Percentiles rank a stretch among this genome's conserved stretches.
Conservation (phyloP, 768 basidiomycete genomes). For the Mycena metata region DNA sequence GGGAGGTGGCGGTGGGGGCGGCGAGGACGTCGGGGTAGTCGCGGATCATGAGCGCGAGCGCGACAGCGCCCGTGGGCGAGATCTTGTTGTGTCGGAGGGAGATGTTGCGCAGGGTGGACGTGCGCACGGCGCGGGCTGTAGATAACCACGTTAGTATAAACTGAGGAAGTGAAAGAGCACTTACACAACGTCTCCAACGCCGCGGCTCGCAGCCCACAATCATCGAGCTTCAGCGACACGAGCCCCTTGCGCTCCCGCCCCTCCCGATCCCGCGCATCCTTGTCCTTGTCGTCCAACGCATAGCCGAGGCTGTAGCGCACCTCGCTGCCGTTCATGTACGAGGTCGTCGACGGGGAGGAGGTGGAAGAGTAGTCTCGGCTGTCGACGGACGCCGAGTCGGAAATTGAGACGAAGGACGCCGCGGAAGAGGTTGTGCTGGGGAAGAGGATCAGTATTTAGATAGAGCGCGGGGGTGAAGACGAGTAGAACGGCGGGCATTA, state of each 20-base stretch:
- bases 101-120: conserved; percentile 87
- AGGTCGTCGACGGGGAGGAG: neutral
- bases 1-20: conserved; percentile 45
- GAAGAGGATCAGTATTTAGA: neutral
- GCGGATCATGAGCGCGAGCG: conserved; percentile 94
- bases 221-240: conserved; percentile 88
- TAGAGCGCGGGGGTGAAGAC: too few species aligned
- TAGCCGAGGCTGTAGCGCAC: conserved; percentile 35
- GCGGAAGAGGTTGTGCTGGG: conserved; percentile 41
- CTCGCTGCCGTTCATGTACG: conserved; percentile 24
- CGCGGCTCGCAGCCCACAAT: conserved; percentile 80
- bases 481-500: too few species aligned
- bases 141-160: neutral
- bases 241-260: conserved; percentile 54
- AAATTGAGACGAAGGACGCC: conserved; percentile 31
- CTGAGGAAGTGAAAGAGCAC: conserved; percentile 42
- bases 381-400: conserved; percentile 26
- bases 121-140: conserved; percentile 85
- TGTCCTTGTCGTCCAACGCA: conserved; percentile 17
- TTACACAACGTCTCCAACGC: conserved; percentile 86
- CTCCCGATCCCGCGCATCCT: neutral
- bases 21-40: conserved; percentile 91
- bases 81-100: conserved; percentile 93
- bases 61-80: conserved; percentile 86
- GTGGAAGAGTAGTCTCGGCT: neutral